These are phyloP conservation scores for Fusarium brachygibbosum DNA, from an alignment of 2,329 filamentous ascomycete genomes.

Conservation along the genomic window DNA sequence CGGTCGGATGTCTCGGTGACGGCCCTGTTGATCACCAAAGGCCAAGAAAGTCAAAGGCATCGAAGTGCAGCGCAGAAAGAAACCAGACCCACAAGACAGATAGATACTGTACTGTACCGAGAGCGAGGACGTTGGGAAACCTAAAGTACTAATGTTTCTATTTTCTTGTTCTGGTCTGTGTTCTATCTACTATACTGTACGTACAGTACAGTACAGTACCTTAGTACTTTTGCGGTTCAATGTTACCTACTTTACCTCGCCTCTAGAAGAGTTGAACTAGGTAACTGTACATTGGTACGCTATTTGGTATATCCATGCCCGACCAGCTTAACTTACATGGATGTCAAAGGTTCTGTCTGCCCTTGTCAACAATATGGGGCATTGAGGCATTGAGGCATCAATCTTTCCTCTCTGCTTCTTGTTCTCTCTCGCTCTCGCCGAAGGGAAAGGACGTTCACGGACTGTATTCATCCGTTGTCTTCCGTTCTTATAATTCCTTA, in stretches of 20 bases:
- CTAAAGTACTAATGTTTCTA: slow-evolving; percentile 24
- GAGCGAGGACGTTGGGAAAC: slow-evolving; percentile 15
- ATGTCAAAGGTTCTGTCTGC: slow-evolving; percentile 34
- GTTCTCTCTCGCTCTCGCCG: slow-evolving; percentile 20
- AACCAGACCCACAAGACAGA: slow-evolving; percentile 31
- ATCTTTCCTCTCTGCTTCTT: slow-evolving; percentile 27
- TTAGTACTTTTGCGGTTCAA: slow-evolving; percentile 12
- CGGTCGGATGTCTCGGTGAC: slow-evolving; percentile 40
- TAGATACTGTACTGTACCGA: neutral
- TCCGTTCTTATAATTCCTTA: slow-evolving; percentile 24
- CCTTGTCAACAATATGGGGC: slow-evolving; percentile 41
- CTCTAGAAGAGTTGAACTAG: slow-evolving; percentile 12
- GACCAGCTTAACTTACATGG: slow-evolving; percentile 35
- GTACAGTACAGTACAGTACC: neutral
- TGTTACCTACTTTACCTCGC: slow-evolving; percentile 21
- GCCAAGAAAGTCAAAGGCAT: slow-evolving; percentile 23
- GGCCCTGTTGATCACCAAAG: slow-evolving; percentile 32
- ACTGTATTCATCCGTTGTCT: slow-evolving; percentile 8
- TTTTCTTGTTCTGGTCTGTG: neutral
- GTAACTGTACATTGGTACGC: slow-evolving; percentile 15
- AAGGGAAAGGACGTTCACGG: slow-evolving; percentile 8
- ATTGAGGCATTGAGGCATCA: slow-evolving; percentile 25
- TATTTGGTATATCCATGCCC: slow-evolving; percentile 39
- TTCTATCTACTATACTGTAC: too few species aligned
- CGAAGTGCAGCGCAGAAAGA: neutral